Evolutionary conservation across 108 stramenopile species (phyloP), one percentile per base, ranked within the genome.

Genomic region (Stephanodiscus triporus): DNA sequence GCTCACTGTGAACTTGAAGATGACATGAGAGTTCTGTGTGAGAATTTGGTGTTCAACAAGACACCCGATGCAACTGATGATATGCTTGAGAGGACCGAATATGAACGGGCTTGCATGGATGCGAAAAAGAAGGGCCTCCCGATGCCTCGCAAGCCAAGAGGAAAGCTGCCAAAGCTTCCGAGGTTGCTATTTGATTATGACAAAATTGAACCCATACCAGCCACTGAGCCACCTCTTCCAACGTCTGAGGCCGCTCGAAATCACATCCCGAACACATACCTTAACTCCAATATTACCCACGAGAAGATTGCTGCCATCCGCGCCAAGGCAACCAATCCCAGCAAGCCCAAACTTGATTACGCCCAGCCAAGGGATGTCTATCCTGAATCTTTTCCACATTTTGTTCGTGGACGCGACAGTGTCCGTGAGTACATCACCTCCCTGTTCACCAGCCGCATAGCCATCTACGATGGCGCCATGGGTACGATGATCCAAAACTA

Each of bases 401-500:
- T 93, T 70, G 94, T 97, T 6, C 88, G 96, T 75, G 96, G 96
- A 40, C 87, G 96, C 24, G 96, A 97, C 79, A 94, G 92, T 75
- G 85, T 91, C 36, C 87, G 96, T 64, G 76, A 85, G 47, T 92
- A 97, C 90, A 92, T 97, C 79, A 93, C 92, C 2, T 61, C 87
- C 42, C 76, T 97, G 36, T 97, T 97, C 87, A 87, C 84, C 2
- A 79, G 67, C 22, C 82, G 86, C 57, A 95, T 97, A 68, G 94
- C 95, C 47, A 91, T 98, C 66, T 98, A 97, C 71, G 98, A 99
- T 68, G 98, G 98, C 57, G 98, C 97, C 45, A 99, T 99, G 99
- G 99, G 97, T 42, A 99, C 99, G 47, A 99, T 99, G 99, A 99
- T 99, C 78, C 98, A 99, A 76, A 97, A 98, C 81, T 95, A 97